These are phyloP conservation scores for Tricharina praecox DNA, from an alignment of 495 filamentous ascomycete species.

Conservation along the genomic window DNA sequence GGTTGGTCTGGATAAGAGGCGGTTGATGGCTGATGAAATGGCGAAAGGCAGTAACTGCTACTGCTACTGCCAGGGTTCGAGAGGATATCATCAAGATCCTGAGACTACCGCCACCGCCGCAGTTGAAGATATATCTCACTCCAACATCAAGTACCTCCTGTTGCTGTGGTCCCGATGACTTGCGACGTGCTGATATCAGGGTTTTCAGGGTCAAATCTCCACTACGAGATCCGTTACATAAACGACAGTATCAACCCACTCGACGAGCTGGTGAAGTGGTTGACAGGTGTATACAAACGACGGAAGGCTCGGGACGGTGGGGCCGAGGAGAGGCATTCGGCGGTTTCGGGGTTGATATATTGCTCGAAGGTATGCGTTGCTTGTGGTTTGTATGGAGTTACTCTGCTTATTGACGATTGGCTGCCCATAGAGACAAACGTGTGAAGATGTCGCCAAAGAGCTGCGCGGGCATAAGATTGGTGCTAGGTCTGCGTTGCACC, in stretches of 20 bases:
- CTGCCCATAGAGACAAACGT: conserved; percentile 42
- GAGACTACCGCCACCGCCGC: conserved; percentile 35
- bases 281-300: conserved; percentile 50
- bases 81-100: conserved; percentile 63
- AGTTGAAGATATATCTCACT: conserved; percentile 59
- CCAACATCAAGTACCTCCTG: conserved; percentile 43
- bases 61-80: conserved; percentile 64
- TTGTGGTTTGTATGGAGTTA: neutral
- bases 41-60: conserved; percentile 74
- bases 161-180: neutral
- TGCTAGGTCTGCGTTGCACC: conserved; percentile 37
- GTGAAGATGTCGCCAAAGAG: conserved; percentile 52
- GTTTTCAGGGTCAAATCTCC: conserved; percentile 51
- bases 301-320: conserved; percentile 37
- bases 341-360: conserved; percentile 78
- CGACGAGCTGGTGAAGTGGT: conserved; percentile 52
- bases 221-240: conserved; percentile 84
- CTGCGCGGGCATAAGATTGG: conserved; percentile 46
- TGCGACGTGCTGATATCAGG: no score
- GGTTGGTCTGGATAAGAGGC: no score
- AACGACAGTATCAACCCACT: conserved; percentile 55
- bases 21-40: no score
- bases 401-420: neutral
- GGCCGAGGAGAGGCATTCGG: conserved; percentile 37
- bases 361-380: conserved; percentile 41